phyloP scores from a whole-genome alignment of 169 alveolate genomes.

The Plasmodium relictum region DNA sequence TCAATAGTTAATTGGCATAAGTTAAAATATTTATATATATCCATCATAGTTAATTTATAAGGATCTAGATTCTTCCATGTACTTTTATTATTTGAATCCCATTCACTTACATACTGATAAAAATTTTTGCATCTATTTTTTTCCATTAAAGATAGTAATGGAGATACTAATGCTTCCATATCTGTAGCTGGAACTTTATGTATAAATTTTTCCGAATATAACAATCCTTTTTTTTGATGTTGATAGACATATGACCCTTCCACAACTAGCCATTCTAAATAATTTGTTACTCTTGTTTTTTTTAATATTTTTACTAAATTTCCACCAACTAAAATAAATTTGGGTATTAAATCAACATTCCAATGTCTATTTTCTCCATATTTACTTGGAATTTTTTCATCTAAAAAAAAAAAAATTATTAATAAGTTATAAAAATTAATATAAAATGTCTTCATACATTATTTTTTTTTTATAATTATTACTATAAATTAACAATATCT shows the following conservation, averaged over 20 bases:
- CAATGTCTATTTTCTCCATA: slow-evolving; percentile 98
- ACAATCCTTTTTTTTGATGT: slow-evolving; percentile 95
- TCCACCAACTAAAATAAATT: slow-evolving; percentile 98
- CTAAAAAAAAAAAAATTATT: slow-evolving; percentile 51
- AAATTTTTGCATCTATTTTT: slow-evolving; percentile 97
- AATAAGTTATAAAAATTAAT: not conserved
- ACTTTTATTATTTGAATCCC: slow-evolving; percentile 89
- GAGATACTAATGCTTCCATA: slow-evolving; percentile 96
- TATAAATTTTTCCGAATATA: slow-evolving; percentile 94
- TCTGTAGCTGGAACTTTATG: slow-evolving; percentile 99
- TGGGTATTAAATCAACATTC: slow-evolving; percentile 99
- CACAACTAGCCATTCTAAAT: slow-evolving; percentile 96
- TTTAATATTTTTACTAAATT: slow-evolving; percentile 96
- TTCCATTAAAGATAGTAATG: slow-evolving; percentile 97
- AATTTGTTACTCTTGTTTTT: slow-evolving; percentile 95
- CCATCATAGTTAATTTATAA: slow-evolving; percentile 89
- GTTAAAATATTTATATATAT: slow-evolving; percentile 92
- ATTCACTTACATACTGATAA: slow-evolving; percentile 92
- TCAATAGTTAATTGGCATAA: slow-evolving; percentile 97
- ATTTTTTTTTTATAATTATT: not conserved
- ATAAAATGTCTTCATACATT: not conserved
- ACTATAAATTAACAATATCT: not conserved
- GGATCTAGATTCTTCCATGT: slow-evolving; percentile 94
- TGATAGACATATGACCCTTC: slow-evolving; percentile 98
- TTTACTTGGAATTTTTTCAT: slow-evolving; percentile 92